A percentile compares a stretch with the other conserved stretches of the same genome.
Conservation (phyloP, 2,329 filamentous ascomycete genomes). For the Parafenestella ontariensis region DNA sequence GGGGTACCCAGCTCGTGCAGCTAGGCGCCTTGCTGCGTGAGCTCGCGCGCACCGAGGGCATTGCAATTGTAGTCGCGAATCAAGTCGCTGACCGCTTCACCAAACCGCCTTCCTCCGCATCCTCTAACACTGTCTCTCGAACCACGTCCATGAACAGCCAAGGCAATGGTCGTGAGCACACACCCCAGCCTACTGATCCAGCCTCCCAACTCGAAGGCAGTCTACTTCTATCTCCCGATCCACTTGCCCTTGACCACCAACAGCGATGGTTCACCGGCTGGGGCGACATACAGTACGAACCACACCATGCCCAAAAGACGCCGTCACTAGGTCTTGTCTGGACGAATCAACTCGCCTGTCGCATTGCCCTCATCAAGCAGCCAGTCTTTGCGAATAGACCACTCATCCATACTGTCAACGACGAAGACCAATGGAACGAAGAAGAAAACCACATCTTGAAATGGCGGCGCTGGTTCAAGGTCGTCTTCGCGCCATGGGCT, state of each 20-base stretch:
- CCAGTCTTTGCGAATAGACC: constrained; percentile 55
- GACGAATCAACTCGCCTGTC: constrained; percentile 85
- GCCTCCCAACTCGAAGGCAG: constrained; percentile 20
- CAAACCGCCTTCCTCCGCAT: constrained; percentile 22
- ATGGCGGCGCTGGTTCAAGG: constrained; percentile 81
- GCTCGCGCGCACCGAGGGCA: constrained; percentile 74
- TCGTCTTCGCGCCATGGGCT: constrained; percentile 87
- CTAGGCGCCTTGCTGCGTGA: constrained; percentile 78
- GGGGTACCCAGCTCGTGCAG: constrained; percentile 77
- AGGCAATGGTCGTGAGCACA: constrained; percentile 17
- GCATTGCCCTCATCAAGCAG: constrained; percentile 80
- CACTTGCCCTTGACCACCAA: constrained; percentile 83
- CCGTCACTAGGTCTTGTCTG: constrained; percentile 88
- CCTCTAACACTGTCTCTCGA: constrained; percentile 37
- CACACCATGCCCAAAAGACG: constrained; percentile 67
- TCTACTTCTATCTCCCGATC: constrained; percentile 55
- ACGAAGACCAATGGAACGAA: constrained; percentile 51
- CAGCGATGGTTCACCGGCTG: constrained; percentile 95
- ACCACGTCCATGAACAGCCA: constrained; percentile 40
- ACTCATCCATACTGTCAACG: constrained; percentile 36
- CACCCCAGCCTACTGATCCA: constrained; percentile 18
- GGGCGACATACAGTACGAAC: constrained; percentile 67
- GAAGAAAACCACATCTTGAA: constrained; percentile 56
- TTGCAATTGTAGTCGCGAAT: constrained; percentile 91
- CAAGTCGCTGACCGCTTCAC: constrained; percentile 91